Base-by-base conservation (phyloP, 257 asterid genomes). In the Solanum rostratum region DNA sequence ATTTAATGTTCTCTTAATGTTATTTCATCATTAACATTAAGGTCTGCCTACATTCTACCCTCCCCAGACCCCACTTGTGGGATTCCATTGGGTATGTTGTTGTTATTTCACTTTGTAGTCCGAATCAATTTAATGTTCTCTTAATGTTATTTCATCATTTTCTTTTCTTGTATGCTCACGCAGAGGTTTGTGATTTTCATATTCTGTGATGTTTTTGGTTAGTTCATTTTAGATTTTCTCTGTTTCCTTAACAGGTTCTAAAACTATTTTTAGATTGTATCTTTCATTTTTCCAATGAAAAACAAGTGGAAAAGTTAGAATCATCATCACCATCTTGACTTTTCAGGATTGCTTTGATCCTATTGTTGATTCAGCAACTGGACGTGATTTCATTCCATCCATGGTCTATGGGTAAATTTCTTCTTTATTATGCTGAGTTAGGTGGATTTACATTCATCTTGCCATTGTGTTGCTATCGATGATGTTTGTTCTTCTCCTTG, bases 371-470 rank as follows among this genome's bases (percentile, higher is more conserved):
- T 87, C 94, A 49, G 98, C 91, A 88, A 95, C 98, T 81, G 99
- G 98, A 88, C 95, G 97, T 43, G 98, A 97, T 90, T 95, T 97
- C 87, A 97, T 97, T 90, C 97, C 99, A 29, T 94, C 98, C 37
- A 91, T 97, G 97, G 98, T 95, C 89, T 94, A 94, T 85, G 99
- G 99, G 99, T 97, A 89, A 85, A 68, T 65, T 85, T 39, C 80
- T 27, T 37, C 3, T 24, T 76, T 49, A 18, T 49, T 49, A 76
- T 15, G 60, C 62, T 15, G 43, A 49, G 84, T 12, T 71, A 46
- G 78, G 41, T 45, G 74, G 45, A 70, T 37, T 53, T 81, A 78
- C 73, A 30, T 59, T 54, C 59, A 27, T 65, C 66, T 55, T 20
- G 8, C 84, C 63, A 24, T 22, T 76, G 60, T 30, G 37, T 16